Conservation (phyloP, 2,329 filamentous ascomycete species). For the Podosphaera aphanis region DNA sequence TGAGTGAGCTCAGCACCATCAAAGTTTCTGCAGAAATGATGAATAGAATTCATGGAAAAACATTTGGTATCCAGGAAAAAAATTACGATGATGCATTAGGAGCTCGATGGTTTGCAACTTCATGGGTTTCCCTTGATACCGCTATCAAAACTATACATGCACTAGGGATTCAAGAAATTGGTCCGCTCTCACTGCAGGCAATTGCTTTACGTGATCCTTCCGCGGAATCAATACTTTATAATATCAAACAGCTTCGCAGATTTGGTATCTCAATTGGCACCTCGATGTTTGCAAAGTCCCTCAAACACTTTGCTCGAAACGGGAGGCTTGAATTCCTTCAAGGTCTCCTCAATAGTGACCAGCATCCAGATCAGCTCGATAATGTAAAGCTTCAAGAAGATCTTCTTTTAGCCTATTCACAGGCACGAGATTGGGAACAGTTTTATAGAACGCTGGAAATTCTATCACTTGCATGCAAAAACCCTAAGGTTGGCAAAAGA, state of each 20-base stretch:
- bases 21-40: conserved; percentile 15
- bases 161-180: conserved; percentile 48
- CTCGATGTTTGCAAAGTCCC: conserved; percentile 39
- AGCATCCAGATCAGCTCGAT: conserved; percentile 40
- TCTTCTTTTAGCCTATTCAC: conserved; percentile 27
- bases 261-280: conserved; percentile 37
- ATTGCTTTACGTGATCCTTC: conserved; percentile 43
- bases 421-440: conserved; percentile 24
- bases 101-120: conserved; percentile 62
- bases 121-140: conserved; percentile 47
- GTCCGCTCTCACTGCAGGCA: conserved; percentile 53
- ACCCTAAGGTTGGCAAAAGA: conserved; percentile 19
- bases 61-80: conserved; percentile 18
- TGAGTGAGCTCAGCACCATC: conserved; percentile 3
- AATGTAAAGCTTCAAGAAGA: conserved; percentile 28
- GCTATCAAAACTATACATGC: conserved; percentile 46
- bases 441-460: conserved; percentile 32
- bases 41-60: conserved; percentile 14
- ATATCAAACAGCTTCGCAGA: conserved; percentile 35
- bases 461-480: conserved; percentile 21
- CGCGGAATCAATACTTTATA: conserved; percentile 28
- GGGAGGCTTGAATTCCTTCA: conserved; percentile 20
- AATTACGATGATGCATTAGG: conserved; percentile 44
- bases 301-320: conserved; percentile 38
- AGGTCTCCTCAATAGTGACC: conserved; percentile 25